Evolutionary conservation across 305 asterid species (phyloP).

Genomic region (Solanum hybrid): DNA sequence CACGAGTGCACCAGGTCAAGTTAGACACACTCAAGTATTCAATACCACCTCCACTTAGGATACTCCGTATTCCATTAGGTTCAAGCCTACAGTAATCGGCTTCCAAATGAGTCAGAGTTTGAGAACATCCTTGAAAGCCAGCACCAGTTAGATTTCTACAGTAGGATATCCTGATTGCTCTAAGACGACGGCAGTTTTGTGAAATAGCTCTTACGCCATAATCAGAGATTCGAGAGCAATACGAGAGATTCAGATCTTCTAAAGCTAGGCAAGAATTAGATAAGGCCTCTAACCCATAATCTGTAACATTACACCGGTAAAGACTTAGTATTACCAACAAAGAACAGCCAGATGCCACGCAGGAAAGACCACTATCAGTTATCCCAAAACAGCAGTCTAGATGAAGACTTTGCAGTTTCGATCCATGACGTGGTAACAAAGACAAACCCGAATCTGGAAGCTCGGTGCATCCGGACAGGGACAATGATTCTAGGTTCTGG

Average conservation of each 20-base stretch:
- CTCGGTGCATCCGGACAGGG: slow-evolving; percentile 56
- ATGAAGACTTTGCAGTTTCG: slow-evolving; percentile 29
- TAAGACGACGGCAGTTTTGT: slow-evolving; percentile 35
- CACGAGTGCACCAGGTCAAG: slow-evolving; percentile 37
- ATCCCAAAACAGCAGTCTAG: slow-evolving; percentile 61
- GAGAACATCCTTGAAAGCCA: slow-evolving; percentile 60
- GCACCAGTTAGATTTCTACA: slow-evolving; percentile 43
- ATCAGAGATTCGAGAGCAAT: slow-evolving; percentile 48
- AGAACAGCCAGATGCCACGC: slow-evolving; percentile 48
- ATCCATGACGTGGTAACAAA: slow-evolving; percentile 30
- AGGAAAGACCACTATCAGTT: slow-evolving; percentile 43
- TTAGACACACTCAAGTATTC: slow-evolving; percentile 50
- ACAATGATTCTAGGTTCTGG: slow-evolving; percentile 36
- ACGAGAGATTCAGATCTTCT: slow-evolving; percentile 49
- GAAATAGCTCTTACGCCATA: slow-evolving; percentile 40
- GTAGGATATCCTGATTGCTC: slow-evolving; percentile 44
- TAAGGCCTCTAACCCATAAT: slow-evolving; percentile 43
- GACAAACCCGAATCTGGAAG: slow-evolving; percentile 54
- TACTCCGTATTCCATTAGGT: slow-evolving; percentile 43
- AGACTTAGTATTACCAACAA: slow-evolving; percentile 47
- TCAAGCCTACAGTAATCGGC: slow-evolving; percentile 53
- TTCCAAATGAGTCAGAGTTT: slow-evolving; percentile 34
- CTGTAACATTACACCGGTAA: slow-evolving; percentile 55
- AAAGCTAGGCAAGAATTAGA: slow-evolving; percentile 36
- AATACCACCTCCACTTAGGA: slow-evolving; percentile 72